A percentile compares a stretch with the other conserved stretches of the same genome.
Conservation (phyloP, 306 rosid species). For the Rosa rugosa region DNA sequence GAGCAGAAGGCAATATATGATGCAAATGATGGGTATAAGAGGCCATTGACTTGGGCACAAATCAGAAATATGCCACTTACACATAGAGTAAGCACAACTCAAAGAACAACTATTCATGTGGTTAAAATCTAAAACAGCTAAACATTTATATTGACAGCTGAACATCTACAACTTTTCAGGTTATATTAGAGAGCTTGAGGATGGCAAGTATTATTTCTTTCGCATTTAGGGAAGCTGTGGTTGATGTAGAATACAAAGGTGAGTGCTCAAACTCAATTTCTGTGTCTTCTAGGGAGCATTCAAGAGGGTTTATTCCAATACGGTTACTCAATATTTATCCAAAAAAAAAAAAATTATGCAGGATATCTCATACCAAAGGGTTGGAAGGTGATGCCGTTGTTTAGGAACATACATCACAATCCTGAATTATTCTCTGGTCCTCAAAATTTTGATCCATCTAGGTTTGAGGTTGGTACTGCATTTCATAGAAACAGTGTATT, state of each 20-base stretch:
- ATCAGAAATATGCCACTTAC: constrained; percentile 69
- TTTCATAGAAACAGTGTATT: background rate
- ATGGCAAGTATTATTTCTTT: constrained; percentile 92
- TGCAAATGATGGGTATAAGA: constrained; percentile 56
- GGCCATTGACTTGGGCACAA: constrained; percentile 68
- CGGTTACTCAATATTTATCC: background rate
- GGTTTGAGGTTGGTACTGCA: constrained; percentile 66
- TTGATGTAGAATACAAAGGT: constrained; percentile 83
- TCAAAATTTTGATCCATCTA: constrained; percentile 77
- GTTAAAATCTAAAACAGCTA: background rate
- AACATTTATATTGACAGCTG: background rate
- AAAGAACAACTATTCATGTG: background rate
- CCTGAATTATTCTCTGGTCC: constrained; percentile 72
- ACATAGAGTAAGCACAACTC: constrained; percentile 43
- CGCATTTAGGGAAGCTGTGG: constrained; percentile 84
- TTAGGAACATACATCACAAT: constrained; percentile 87
- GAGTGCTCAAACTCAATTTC: constrained; percentile 16
- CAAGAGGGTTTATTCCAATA: background rate
- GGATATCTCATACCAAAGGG: constrained; percentile 95
- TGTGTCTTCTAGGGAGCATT: background rate
- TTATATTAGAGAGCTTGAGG: constrained; percentile 79
- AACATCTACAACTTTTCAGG: constrained; percentile 39
- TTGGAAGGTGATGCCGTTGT: constrained; percentile 98
- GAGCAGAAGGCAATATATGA: constrained; percentile 70
- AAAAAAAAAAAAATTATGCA: constrained; percentile 19